phyloP scores from a whole-genome alignment of 108 stramenopile genomes.

The Schizochytrium sp. region DNA sequence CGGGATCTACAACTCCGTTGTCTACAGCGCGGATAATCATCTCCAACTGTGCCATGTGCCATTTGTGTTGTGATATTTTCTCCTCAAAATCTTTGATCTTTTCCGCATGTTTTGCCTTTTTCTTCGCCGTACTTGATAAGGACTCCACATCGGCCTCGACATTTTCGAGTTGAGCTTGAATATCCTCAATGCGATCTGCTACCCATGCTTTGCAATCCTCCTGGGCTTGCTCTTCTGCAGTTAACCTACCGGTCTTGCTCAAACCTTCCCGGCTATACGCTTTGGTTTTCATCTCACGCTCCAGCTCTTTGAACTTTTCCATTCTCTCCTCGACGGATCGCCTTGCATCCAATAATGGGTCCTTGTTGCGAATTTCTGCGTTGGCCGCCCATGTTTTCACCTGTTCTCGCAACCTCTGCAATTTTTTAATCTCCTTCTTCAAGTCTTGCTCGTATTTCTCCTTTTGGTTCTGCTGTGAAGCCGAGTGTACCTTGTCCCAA shows the following conservation, averaged over 20 bases:
- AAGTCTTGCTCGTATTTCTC: slow-evolving; percentile 82
- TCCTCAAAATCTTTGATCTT: slow-evolving; percentile 83
- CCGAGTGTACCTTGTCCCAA: slow-evolving; percentile 96
- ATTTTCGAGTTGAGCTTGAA: slow-evolving; percentile 82
- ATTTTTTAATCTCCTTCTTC: slow-evolving; percentile 99
- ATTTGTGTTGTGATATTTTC: slow-evolving; percentile 84
- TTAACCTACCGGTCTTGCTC: slow-evolving; percentile 82
- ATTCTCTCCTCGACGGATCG: slow-evolving; percentile 95
- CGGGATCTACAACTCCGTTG: slow-evolving; percentile 88
- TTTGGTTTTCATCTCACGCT: slow-evolving; percentile 99
- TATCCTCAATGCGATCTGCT: slow-evolving; percentile 81
- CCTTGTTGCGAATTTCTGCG: slow-evolving; percentile 98
- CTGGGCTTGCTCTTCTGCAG: slow-evolving; percentile 84
- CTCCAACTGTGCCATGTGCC: slow-evolving; percentile 88
- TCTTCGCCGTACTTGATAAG: slow-evolving; percentile 84
- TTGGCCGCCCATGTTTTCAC: slow-evolving; percentile 97
- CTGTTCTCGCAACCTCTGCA: slow-evolving; percentile 96
- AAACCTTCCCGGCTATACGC: slow-evolving; percentile 96
- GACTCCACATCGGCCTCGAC: slow-evolving; percentile 88
- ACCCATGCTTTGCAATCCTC: slow-evolving; percentile 82
- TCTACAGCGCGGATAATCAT: slow-evolving; percentile 93
- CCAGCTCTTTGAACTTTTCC: slow-evolving; percentile 98
- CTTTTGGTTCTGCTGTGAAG: slow-evolving; percentile 94
- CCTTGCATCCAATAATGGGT: slow-evolving; percentile 80
- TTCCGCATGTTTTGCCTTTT: slow-evolving; percentile 79